phyloP scores from a whole-genome alignment of 257 asterid species.

The Capsicum pubescens region DNA sequence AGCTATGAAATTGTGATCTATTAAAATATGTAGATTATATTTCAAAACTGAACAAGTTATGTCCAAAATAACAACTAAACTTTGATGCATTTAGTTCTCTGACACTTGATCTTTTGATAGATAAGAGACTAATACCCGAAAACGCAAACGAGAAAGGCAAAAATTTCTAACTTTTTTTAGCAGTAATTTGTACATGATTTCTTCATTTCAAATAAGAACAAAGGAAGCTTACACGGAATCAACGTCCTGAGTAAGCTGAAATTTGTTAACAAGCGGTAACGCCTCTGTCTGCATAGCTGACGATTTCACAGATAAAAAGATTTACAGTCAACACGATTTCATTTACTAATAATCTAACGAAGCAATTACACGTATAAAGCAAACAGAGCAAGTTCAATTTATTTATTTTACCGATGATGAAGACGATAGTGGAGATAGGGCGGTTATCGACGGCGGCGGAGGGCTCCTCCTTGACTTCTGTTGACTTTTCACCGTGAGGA shows the following conservation, averaged over 20 bases:
- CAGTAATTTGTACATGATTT: background rate
- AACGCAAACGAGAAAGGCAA: background rate
- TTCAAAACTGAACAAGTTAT: background rate
- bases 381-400: background rate
- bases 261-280: conserved; percentile 73
- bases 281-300: conserved; percentile 98
- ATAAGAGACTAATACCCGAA: background rate
- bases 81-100: background rate
- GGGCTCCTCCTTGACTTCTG: conserved; percentile 48
- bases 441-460: conserved; percentile 35
- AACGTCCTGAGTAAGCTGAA: conserved; percentile 67
- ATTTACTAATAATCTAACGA: background rate
- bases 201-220: conserved; percentile 21
- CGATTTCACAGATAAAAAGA: background rate
- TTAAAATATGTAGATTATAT: background rate
- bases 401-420: conserved; percentile 61
- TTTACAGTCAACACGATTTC: background rate
- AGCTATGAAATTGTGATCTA: background rate
- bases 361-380: background rate
- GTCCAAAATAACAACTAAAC: background rate
- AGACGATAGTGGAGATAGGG: conserved; percentile 71
- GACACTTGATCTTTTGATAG: background rate
- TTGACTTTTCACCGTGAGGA: conserved; percentile 45
- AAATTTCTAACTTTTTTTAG: background rate
- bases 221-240: conserved; percentile 58